phyloP scores from a whole-genome alignment of 441 rosid genomes.

The Jatropha multifida region DNA sequence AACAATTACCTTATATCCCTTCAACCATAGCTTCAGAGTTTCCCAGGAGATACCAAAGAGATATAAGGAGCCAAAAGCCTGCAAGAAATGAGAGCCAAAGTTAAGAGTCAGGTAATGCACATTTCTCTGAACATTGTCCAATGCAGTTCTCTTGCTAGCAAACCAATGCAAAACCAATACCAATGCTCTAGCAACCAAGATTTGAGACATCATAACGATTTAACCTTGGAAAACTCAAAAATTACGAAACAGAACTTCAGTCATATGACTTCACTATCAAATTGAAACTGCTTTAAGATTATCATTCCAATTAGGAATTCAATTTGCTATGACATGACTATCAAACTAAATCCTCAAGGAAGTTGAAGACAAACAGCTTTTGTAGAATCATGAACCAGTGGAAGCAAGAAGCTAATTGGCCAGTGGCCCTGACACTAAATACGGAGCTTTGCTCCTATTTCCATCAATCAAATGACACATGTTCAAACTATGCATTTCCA shows the following conservation, averaged over 20 bases:
- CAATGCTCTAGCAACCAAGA: too few relatives aligned
- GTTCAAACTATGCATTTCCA: too few relatives aligned
- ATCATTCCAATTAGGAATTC: background rate
- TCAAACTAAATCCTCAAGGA: background rate
- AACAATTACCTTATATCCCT: constrained; percentile 20
- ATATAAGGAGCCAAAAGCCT: constrained; percentile 37
- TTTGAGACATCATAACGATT: too few relatives aligned
- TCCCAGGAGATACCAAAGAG: constrained; percentile 14
- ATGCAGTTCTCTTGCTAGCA: background rate
- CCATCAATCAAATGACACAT: too few relatives aligned
- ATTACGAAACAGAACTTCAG: too few relatives aligned
- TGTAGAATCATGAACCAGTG: too few relatives aligned
- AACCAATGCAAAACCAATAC: background rate
- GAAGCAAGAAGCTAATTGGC: too few relatives aligned
- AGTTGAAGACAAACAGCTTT: background rate
- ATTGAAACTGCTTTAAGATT: constrained; percentile 4
- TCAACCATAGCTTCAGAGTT: constrained; percentile 20
- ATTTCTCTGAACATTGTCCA: constrained; percentile 1
- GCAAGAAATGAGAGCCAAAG: constrained; percentile 21
- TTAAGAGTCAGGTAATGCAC: background rate
- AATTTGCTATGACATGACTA: background rate
- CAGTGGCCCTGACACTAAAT: too few relatives aligned
- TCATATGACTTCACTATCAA: constrained; percentile 3
- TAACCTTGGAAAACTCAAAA: too few relatives aligned
- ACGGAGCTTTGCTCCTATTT: too few relatives aligned